A percentile compares a stretch with the other conserved stretches of the same genome.
Conservation (phyloP, 2,329 filamentous ascomycete species). For the Fusarium algeriense region DNA sequence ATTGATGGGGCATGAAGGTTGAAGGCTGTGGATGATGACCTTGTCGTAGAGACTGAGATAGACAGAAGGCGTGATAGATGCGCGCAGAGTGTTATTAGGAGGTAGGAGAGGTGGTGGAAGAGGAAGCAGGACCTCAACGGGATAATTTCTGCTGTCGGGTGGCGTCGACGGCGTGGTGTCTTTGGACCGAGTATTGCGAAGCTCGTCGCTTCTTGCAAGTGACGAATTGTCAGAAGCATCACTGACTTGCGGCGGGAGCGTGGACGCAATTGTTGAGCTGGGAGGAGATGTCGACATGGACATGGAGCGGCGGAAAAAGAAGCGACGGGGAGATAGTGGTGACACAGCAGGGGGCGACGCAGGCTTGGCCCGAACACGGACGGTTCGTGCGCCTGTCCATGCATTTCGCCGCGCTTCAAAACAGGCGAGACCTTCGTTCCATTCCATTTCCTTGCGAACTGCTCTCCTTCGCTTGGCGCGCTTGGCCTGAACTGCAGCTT, state of each 20-base stretch:
- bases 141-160: conserved; percentile 51
- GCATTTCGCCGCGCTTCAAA: conserved; percentile 82
- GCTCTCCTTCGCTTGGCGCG: conserved; percentile 68
- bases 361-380: conserved; percentile 65
- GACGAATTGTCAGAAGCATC: conserved; percentile 58
- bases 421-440: conserved; percentile 86
- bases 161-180: conserved; percentile 50
- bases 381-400: conserved; percentile 83
- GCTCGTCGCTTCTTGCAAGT: conserved; percentile 53
- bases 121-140: conserved; percentile 75
- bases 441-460: conserved; percentile 73
- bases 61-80: conserved; percentile 77
- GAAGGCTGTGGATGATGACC: conserved; percentile 82
- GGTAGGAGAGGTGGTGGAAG: conserved; percentile 80
- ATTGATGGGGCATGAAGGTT: conserved; percentile 90
- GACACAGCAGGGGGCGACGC: conserved; percentile 57
- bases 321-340: conserved; percentile 61
- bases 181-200: conserved; percentile 51
- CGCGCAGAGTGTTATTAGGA: conserved; percentile 78
- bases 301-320: conserved; percentile 63
- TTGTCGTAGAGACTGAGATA: conserved; percentile 92
- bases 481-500: conserved; percentile 60
- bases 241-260: conserved; percentile 42
- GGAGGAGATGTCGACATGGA: conserved; percentile 58
- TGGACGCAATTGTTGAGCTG: conserved; percentile 41